A percentile compares a stretch with the other conserved stretches of the same genome.
phyloP scores from a whole-genome alignment of 1,139 yeast species.

The Meyerozyma elateridarum region DNA sequence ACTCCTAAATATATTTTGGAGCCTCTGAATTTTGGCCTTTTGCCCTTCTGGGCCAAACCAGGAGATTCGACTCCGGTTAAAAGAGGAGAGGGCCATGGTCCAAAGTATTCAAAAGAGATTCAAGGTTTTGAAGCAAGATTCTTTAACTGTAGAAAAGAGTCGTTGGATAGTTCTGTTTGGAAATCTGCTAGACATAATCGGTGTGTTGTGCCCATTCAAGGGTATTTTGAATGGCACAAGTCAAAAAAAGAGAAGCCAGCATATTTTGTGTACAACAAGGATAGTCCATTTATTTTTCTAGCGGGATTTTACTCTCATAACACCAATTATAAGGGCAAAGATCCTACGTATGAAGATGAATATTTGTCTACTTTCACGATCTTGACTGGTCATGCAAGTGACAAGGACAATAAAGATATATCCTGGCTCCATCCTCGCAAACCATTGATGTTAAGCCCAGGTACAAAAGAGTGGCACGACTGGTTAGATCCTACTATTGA shows the following conservation, averaged over 20 bases:
- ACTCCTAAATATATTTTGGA: constrained; percentile 19
- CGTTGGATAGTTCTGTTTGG: constrained; percentile 51
- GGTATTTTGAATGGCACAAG: constrained; percentile 80
- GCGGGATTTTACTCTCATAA: constrained; percentile 68
- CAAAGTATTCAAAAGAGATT: constrained; percentile 25
- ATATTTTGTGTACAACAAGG: constrained; percentile 55
- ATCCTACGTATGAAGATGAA: constrained; percentile 16
- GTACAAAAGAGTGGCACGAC: constrained; percentile 46
- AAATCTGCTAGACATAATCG: constrained; percentile 35
- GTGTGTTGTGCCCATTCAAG: constrained; percentile 75
- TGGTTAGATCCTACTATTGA: constrained; percentile 56
- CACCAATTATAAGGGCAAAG: constrained; percentile 25
- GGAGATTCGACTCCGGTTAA: constrained; percentile 22
- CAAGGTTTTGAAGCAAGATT: constrained; percentile 27
- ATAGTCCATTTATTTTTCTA: constrained; percentile 50
- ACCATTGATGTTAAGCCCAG: constrained; percentile 67
- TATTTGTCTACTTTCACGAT: constrained; percentile 59
- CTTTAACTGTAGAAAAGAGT: constrained; percentile 58
- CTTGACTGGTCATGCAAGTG: constrained; percentile 65
- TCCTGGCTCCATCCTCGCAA: constrained; percentile 73
- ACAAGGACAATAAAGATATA: constrained; percentile 37
- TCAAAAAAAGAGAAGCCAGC: constrained; percentile 46
- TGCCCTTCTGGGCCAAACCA: constrained; percentile 48
- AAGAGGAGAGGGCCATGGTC: constrained; percentile 16
- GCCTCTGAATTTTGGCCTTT: constrained; percentile 59